Conservation (phyloP, 805 yeast species). For the Saccharomycopsis synnaedendra region DNA sequence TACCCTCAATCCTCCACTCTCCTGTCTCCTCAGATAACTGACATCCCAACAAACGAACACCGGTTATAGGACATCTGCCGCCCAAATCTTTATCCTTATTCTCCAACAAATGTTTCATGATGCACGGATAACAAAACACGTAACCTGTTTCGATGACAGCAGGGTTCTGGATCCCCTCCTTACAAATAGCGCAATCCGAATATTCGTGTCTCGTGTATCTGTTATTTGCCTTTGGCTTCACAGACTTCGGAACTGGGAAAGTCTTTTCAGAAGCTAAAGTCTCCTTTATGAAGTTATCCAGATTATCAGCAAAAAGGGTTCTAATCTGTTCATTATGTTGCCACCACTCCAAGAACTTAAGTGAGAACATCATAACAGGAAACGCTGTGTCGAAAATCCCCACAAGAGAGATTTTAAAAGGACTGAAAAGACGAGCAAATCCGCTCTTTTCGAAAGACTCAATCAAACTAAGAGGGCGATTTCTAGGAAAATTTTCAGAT, state of each 20-base stretch:
- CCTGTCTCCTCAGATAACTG: constrained; percentile 43
- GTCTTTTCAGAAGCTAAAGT: neutral
- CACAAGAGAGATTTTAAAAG: constrained; percentile 1
- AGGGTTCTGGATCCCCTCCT: constrained; percentile 55
- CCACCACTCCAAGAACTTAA: constrained; percentile 18
- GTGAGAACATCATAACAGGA: constrained; percentile 14
- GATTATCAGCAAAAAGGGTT: neutral
- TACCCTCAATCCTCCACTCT: constrained; percentile 64
- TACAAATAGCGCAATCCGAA: constrained; percentile 58
- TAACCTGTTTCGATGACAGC: constrained; percentile 87
- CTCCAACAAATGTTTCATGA: constrained; percentile 48
- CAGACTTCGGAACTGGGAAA: constrained; percentile 9
- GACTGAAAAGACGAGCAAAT: constrained; percentile 13
- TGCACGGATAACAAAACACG: constrained; percentile 84
- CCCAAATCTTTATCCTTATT: constrained; percentile 33
- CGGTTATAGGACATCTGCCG: constrained; percentile 79
- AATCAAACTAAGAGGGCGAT: constrained; percentile 13
- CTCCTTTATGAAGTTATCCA: constrained; percentile 12
- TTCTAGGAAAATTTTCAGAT: constrained; percentile 11
- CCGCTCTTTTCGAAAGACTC: constrained; percentile 10
- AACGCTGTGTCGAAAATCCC: constrained; percentile 13
- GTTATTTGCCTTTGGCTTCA: neutral
- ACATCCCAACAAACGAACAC: constrained; percentile 62
- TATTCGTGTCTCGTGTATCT: constrained; percentile 6
- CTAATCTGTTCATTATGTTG: constrained; percentile 13